Base-by-base conservation (phyloP, 1,284 basidiomycete genomes). In the Ustilago nuda region DNA sequence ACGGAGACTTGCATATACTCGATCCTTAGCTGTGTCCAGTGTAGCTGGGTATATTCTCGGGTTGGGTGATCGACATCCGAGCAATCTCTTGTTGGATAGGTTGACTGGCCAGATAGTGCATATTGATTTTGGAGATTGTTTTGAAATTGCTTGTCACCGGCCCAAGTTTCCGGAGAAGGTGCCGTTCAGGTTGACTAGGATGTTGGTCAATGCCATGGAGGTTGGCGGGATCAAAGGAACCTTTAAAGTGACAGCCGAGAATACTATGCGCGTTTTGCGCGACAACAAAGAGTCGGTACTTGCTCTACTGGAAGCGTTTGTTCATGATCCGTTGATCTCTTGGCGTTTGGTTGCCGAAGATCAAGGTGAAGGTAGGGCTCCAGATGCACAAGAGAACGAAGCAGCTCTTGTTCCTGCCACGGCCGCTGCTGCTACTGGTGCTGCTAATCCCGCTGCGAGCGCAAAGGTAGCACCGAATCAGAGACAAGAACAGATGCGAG, bases 191-290 rank as follows among this genome's bases (percentile, higher is more conserved):
- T 89, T 99, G 75, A 99, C 97, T 12, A 90, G 97, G 77, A 99
- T 99, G 97, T 89, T 99, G 66, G 97, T 95, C 35, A 94, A 98
- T 86, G 97, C 97, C 3, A 99, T 99, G 97, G 97, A 99, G 90
- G 94, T 94, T 72, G 85, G 89, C 74, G 97, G 97, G 19, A 96
- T 99, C 79, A 94, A 98, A 84, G 97, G 97, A 43, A 97, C 94
- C 81, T 99, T 96, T 90, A 91, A 94, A 82, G 92, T 92, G 79
- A 96, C 94, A 11, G 97, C 94, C 88, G 95, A 98, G 85, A 96
- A 96, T 80, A 94, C 94, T 43, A 99, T 99, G 97, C 90, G 91
- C 69, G 97, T 99, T 7, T 87, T 99, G 70, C 92, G 97, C 37
- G 94, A 94, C 69, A 99, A 99, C 88, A 95, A 96, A 87, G 97